Base-by-base conservation (phyloP, 129 eudicot genomes). In the Chrysanthemum lavandulifolium region DNA sequence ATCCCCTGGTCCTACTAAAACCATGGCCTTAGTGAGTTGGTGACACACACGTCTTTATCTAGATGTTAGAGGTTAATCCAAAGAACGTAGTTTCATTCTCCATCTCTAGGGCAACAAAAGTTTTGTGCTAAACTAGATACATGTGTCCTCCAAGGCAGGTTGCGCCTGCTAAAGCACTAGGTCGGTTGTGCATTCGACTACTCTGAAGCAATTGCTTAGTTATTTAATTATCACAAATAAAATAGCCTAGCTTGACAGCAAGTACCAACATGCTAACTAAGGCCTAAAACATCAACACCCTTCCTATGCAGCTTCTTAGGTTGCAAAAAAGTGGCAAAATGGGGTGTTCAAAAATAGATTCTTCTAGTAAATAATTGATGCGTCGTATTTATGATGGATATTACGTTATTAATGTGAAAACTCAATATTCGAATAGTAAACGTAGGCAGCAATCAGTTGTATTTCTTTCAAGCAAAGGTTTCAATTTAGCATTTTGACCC, bases 21-120 rank as follows among this genome's bases (percentile, higher is more conserved):
- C 84, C 18, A 77, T 77, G 88, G 73, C 82, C 48, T 80, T 70
- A 16, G 4, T 94, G 83, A 66, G 91, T 33, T 94, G 62, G 23
- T 60, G 49, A 59, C 29, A 59, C 50, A 31, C 36, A 63, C 36
- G 65, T 60, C 65, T 60, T 60, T 60, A 60, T 60, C 65, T 60
- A 60, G 65, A 60, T 21, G 65, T 25, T 29, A 29, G n/a, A 13
- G 45, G 1, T 66, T 65, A 79, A 65, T 86, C 56, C 67, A 75
- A 74, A 65, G 36, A 23, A 45, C 57, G 23, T 56, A 47, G 47
- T 21, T 27, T 51, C 58, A 65, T 27, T 69, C 31, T 29, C 25
- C 4, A 29, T 36, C 43, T 36, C 43, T 5, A 36, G 8, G 43
- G 43, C 43, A 36, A 36, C 8, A 36, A 5, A 5, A 36, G 8